Percentiles rank a stretch among this genome's conserved stretches.
Evolutionary conservation across 1,139 yeast species (phyloP).

Genomic region (Wickerhamiella infanticola): DNA sequence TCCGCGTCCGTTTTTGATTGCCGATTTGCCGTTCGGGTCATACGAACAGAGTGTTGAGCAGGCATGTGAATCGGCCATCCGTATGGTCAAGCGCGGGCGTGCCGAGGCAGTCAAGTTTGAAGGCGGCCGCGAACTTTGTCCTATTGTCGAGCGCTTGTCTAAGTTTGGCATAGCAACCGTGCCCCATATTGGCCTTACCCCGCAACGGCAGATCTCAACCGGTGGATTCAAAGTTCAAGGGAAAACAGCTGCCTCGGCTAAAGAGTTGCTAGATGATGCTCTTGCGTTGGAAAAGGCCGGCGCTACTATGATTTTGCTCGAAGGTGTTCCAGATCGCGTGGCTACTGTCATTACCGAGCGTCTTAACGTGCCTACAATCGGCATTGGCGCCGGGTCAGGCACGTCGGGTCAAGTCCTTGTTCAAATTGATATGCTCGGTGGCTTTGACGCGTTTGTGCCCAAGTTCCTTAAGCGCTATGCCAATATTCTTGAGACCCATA

Average conservation of each 20-base stretch:
- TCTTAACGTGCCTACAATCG: conserved; percentile 66
- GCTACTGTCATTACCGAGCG: conserved; percentile 47
- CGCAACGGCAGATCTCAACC: conserved; percentile 62
- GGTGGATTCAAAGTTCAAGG: conserved; percentile 92
- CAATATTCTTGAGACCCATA: conserved; percentile 35
- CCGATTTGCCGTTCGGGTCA: conserved; percentile 81
- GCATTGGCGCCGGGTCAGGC: conserved; percentile 84
- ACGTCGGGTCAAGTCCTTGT: conserved; percentile 89
- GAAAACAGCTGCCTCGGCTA: conserved; percentile 37
- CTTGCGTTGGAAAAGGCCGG: conserved; percentile 60
- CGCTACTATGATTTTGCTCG: conserved; percentile 58
- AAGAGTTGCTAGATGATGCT: conserved; percentile 52
- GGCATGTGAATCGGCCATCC: conserved; percentile 50
- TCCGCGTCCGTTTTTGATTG: conserved; percentile 50
- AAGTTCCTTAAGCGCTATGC: conserved; percentile 67
- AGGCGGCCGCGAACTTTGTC: conserved; percentile 48
- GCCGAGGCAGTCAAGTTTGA: conserved; percentile 79
- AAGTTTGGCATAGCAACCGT: conserved; percentile 72
- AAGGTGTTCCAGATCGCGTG: conserved; percentile 72
- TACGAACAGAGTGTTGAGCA: conserved; percentile 51
- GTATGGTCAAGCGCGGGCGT: conserved; percentile 44
- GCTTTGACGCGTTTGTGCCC: conserved; percentile 40
- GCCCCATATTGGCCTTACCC: conserved; percentile 88
- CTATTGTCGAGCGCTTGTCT: conserved; percentile 37
- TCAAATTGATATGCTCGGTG: conserved; percentile 67